A percentile compares a stretch with the other conserved stretches of the same genome.
Evolutionary conservation across 83 land plant genomes (phyloP).

Genomic region (Thuja plicata): DNA sequence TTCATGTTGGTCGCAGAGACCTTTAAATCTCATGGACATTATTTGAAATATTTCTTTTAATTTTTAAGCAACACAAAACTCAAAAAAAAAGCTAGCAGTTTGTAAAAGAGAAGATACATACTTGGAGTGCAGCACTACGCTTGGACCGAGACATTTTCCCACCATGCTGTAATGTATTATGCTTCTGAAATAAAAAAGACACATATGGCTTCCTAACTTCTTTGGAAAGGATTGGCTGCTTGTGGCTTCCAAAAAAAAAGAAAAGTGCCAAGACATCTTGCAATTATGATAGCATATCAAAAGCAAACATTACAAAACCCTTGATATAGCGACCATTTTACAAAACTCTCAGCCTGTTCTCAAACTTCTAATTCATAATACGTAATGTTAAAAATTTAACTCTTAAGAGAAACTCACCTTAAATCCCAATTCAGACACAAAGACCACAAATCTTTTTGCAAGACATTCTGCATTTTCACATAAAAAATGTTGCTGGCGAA

Average conservation of each 20-base stretch:
- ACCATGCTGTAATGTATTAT: slow-evolving; percentile 90
- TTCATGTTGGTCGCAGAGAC: background rate
- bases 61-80: background rate
- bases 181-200: slow-evolving; percentile 55
- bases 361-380: background rate
- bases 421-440: slow-evolving; percentile 75
- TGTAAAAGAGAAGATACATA: slow-evolving; percentile 6
- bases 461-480: slow-evolving; percentile 89
- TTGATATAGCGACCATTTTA: background rate
- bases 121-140: slow-evolving; percentile 93
- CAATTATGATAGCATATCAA: background rate
- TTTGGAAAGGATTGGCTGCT: background rate
- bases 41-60: too few species aligned
- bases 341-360: background rate
- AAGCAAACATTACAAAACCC: background rate
- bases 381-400: background rate
- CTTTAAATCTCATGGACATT: background rate
- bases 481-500: slow-evolving; percentile 73
- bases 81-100: background rate
- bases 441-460: slow-evolving; percentile 89
- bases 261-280: background rate
- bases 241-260: background rate
- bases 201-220: background rate
- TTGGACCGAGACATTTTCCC: slow-evolving; percentile 91
- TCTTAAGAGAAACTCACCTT: slow-evolving; percentile 43